phyloP scores from a whole-genome alignment of 768 basidiomycete species.

The Pulveroboletus sp. region DNA sequence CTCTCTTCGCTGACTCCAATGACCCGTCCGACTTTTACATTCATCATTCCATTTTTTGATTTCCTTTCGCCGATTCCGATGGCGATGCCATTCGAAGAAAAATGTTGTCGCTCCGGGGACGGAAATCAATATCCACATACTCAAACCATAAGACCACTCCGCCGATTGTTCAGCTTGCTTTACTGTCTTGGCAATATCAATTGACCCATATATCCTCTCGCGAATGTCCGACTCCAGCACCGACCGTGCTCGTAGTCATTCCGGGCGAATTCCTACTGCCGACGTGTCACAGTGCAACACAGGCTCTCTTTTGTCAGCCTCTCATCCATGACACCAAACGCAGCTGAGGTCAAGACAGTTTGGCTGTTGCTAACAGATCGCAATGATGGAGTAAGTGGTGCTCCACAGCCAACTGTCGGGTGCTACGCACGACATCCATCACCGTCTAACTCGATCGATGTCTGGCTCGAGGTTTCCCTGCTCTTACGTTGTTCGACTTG shows the following conservation, averaged over 20 bases:
- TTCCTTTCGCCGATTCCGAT: background rate
- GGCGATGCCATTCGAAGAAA: background rate
- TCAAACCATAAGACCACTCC: background rate
- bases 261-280: background rate
- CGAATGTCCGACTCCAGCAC: background rate
- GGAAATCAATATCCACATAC: background rate
- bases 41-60: background rate
- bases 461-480: background rate
- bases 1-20: background rate
- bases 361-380: background rate
- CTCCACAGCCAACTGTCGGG: too few relatives aligned
- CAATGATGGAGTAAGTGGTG: background rate
- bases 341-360: background rate
- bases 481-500: background rate
- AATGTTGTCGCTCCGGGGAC: background rate
- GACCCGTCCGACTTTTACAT: background rate
- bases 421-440: too few relatives aligned
- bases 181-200: background rate
- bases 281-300: background rate
- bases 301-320: background rate
- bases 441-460: background rate
- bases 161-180: background rate
- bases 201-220: background rate
- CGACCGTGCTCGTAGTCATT: background rate
- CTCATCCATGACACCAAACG: background rate